A percentile compares a stretch with the other conserved stretches of the same genome.
phyloP scores from a whole-genome alignment of 345 rosid species.

The Heritiera littoralis region DNA sequence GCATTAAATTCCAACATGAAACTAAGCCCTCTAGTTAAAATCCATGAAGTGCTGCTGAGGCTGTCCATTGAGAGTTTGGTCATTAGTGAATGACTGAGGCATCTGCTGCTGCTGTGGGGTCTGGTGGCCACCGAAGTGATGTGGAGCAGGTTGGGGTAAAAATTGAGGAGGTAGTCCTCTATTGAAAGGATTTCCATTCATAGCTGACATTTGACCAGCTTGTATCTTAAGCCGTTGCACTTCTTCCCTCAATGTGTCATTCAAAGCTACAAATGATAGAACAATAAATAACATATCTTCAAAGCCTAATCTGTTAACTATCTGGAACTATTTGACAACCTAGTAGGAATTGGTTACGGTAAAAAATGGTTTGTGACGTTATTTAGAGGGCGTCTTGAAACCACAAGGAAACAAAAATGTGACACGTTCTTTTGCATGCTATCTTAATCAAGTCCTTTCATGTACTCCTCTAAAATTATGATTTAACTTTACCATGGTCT shows the following conservation, averaged over 20 bases:
- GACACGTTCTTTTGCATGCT: neutral
- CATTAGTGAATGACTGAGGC: conserved; percentile 39
- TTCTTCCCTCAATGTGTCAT: conserved; percentile 78
- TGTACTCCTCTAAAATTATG: neutral
- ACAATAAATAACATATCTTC: neutral
- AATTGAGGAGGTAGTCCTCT: conserved; percentile 46
- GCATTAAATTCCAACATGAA: conserved; percentile 15
- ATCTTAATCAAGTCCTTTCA: neutral
- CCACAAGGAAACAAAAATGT: neutral
- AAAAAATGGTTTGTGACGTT: neutral
- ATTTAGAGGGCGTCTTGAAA: neutral
- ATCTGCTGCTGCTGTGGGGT: conserved; percentile 41
- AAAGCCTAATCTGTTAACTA: neutral
- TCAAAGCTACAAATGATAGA: conserved; percentile 57
- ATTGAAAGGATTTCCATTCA: conserved; percentile 58
- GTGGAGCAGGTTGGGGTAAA: conserved; percentile 46
- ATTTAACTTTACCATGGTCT: neutral
- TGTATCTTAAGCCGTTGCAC: conserved; percentile 87
- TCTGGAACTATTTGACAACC: neutral
- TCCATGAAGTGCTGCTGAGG: conserved; percentile 13
- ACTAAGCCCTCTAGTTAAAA: conserved; percentile 26
- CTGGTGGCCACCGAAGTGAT: conserved; percentile 49
- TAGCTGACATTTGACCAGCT: conserved; percentile 64
- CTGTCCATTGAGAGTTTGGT: conserved; percentile 9
- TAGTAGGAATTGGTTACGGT: neutral